Evolutionary conservation across 768 basidiomycete species (phyloP), one percentile per base, ranked within the genome.

Genomic region (Macrolepiota fuliginosa): DNA sequence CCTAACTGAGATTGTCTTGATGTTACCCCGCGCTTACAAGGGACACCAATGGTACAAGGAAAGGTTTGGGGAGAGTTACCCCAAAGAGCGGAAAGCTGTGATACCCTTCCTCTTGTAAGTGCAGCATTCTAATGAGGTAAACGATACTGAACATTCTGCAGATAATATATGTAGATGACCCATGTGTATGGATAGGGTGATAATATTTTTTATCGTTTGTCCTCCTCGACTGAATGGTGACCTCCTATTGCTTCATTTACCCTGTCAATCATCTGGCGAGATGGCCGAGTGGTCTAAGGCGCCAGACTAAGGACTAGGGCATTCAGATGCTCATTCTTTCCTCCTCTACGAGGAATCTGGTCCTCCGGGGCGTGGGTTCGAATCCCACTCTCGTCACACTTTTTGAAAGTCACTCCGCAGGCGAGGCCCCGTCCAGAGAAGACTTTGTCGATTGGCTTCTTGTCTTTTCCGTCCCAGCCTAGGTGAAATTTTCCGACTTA

Each of bases 241-340:
- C 42, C 3, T 12, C 47, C 19, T 22, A 9, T 53, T 54, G 1
- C 0, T 22, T 17, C 11, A 17, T 22, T 11, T 11, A 35, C 15
- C 2, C 2, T 11, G 19, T 49, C 17, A n/a, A 6, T 45, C n/a
- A 25, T 25, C 13, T 7, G 72, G 73, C 68, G 83, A 87, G 86
- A 89, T 90, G 88, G 88, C 88, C 87, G 88, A 90, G 87, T 86
- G 88, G 87, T 89, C 88, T 87, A 89, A 89, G 88, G 88, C 88
- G 88, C 86, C 86, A 90, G 87, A 89, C 85, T 85, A 87, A 85
- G 86, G 86, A 79, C 60, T 19, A 61, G 60, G 60, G 17, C 39
- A 45, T 19, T 0, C 17, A 35, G 1, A 17, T 55, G 39, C 27
- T n/a, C 39, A 40, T 25, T 10, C 39, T 24, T 45, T 56, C 54